Percentiles rank a stretch among this genome's conserved stretches.
Conservation (phyloP, 2,329 filamentous ascomycete species). For the Emergomyces africanus region DNA sequence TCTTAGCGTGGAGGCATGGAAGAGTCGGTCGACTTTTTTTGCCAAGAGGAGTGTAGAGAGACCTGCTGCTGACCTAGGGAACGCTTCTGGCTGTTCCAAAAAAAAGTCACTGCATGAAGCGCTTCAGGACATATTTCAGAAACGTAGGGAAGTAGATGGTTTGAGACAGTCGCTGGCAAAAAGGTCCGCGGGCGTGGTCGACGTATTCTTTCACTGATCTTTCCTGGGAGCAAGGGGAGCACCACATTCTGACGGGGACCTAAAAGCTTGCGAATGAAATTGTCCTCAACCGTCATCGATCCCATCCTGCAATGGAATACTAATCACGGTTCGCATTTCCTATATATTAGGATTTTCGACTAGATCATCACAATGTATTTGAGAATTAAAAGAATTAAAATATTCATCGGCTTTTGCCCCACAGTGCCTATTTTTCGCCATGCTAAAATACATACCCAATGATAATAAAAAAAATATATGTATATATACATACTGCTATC, state of each 20-base stretch:
- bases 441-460: neutral
- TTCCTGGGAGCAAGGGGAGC: neutral
- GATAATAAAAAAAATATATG: neutral
- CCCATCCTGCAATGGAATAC: neutral
- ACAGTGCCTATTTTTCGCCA: neutral
- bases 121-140: neutral
- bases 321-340: neutral
- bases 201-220: neutral
- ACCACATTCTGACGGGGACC: neutral
- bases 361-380: neutral
- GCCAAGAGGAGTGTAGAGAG: no score
- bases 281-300: neutral
- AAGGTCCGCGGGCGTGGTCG: neutral
- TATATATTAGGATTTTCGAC: neutral
- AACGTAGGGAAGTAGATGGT: neutral
- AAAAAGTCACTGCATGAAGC: neutral
- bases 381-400: neutral
- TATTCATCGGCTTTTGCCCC: neutral
- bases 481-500: no score
- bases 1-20: no score
- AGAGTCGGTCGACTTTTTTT: no score
- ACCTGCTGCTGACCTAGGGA: neutral
- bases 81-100: no score
- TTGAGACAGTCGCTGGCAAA: neutral
- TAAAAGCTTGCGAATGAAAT: no score